Percentiles rank a stretch among this genome's conserved stretches.
Evolutionary conservation across 2,329 filamentous ascomycete genomes (phyloP).

Genomic region (Fusarium chlamydosporum): DNA sequence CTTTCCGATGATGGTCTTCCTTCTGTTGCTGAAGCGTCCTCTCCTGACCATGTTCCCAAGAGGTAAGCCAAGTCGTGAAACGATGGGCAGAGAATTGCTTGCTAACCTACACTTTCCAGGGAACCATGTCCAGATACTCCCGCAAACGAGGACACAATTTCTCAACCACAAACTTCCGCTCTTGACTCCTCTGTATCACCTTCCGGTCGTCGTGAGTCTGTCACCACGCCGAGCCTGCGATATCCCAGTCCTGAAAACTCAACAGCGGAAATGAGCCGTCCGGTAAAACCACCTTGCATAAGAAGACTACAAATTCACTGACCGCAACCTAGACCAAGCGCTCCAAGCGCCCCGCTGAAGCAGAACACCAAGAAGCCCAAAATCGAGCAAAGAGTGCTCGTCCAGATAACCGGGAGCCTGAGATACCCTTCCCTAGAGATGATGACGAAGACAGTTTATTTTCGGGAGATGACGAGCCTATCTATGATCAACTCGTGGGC

Average conservation of each 20-base stretch:
- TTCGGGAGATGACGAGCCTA: background rate
- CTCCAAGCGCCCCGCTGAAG: conserved; percentile 17
- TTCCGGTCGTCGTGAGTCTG: too few species aligned
- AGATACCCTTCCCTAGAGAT: background rate
- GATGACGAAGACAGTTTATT: background rate
- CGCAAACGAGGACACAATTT: background rate
- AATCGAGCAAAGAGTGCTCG: conserved; percentile 15
- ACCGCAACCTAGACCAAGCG: background rate
- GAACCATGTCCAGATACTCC: background rate
- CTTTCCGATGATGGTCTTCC: background rate
- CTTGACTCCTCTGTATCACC: too few species aligned
- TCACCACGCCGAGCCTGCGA: background rate
- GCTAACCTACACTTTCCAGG: background rate
- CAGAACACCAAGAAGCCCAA: conserved; percentile 1
- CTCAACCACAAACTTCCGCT: background rate
- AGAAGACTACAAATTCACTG: background rate
- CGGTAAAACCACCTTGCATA: background rate
- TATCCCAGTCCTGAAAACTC: background rate
- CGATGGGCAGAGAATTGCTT: background rate
- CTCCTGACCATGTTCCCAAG: background rate
- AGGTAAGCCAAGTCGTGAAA: background rate
- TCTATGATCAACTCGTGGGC: background rate
- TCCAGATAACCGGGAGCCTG: background rate
- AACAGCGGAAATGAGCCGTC: background rate
- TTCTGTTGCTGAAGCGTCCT: background rate